Evolutionary conservation across 108 stramenopile species (phyloP).

Genomic region (Epithemia pelagica): DNA sequence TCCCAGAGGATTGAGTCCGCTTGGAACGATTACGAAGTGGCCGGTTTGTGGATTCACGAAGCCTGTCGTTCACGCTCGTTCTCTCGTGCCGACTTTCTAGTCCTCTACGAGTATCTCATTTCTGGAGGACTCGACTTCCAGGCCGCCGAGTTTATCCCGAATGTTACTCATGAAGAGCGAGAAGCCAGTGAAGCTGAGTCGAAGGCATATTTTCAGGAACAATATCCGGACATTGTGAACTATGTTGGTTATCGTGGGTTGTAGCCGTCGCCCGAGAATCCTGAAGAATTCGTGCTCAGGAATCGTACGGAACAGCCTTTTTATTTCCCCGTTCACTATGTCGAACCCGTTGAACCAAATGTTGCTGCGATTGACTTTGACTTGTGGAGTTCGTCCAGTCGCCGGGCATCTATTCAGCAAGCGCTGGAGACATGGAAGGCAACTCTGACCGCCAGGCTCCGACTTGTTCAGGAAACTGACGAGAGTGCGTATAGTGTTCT

Average conservation of each 20-base stretch:
- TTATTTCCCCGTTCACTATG: slow-evolving; percentile 24
- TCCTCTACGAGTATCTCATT: slow-evolving; percentile 27
- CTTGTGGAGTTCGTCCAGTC: slow-evolving; percentile 1
- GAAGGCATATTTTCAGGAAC: slow-evolving; percentile 14
- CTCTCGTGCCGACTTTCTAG: slow-evolving; percentile 26
- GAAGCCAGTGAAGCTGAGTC: slow-evolving; percentile 22
- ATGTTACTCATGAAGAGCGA: slow-evolving; percentile 22
- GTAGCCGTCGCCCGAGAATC: slow-evolving; percentile 5
- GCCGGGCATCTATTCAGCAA: not conserved
- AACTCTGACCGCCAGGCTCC: slow-evolving; percentile 11
- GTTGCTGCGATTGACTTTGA: slow-evolving; percentile 42
- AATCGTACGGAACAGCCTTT: not conserved
- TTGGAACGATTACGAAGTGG: slow-evolving; percentile 30
- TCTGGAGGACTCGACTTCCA: slow-evolving; percentile 25
- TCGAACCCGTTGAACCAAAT: slow-evolving; percentile 42
- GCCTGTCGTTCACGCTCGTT: slow-evolving; percentile 13
- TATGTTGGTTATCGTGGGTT: slow-evolving; percentile 30
- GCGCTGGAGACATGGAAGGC: slow-evolving; percentile 10
- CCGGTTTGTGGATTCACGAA: slow-evolving; percentile 25
- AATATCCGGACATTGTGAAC: slow-evolving; percentile 17
- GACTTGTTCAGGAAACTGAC: slow-evolving; percentile 17
- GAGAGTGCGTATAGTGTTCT: slow-evolving; percentile 10
- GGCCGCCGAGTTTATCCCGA: slow-evolving; percentile 17
- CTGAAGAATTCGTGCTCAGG: not conserved
- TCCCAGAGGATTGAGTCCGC: slow-evolving; percentile 10